Percentiles rank a stretch among this genome's conserved stretches.
Evolutionary conservation across 2,329 filamentous ascomycete species (phyloP).

Genomic region (Chaetomium globosum): DNA sequence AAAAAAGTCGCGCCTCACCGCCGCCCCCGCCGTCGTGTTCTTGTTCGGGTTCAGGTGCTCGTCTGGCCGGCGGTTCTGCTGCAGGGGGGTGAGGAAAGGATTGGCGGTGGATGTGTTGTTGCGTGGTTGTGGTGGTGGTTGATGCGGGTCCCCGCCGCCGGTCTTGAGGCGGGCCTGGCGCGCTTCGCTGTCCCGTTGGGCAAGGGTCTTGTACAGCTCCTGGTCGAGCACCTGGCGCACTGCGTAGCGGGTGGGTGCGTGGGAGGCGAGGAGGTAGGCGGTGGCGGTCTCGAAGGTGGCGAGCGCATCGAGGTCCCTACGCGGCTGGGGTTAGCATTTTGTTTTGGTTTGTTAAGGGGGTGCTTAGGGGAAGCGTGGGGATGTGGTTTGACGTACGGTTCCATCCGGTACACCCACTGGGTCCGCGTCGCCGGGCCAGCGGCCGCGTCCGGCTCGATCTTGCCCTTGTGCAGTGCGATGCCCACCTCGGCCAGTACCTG

Average conservation of each 20-base stretch:
- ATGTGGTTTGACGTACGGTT: slow-evolving; percentile 60
- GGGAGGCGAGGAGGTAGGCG: slow-evolving; percentile 56
- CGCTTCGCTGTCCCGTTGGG: slow-evolving; percentile 65
- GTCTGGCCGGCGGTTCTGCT: neutral
- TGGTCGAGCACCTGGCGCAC: slow-evolving; percentile 91
- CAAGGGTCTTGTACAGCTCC: slow-evolving; percentile 76
- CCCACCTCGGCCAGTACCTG: slow-evolving; percentile 81
- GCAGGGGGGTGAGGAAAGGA: neutral
- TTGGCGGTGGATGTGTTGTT: neutral
- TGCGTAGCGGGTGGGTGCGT: slow-evolving; percentile 82
- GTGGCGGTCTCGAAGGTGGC: slow-evolving; percentile 71
- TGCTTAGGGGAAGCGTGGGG: too few species aligned
- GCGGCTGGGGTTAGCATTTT: neutral
- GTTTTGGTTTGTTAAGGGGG: neutral
- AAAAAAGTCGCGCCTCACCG: slow-evolving; percentile 80
- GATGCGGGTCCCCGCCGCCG: slow-evolving; percentile 36
- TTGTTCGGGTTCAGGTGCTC: slow-evolving; percentile 21
- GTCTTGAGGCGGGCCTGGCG: slow-evolving; percentile 64
- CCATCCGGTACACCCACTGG: slow-evolving; percentile 89
- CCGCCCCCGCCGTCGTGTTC: slow-evolving; percentile 38
- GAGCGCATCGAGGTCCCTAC: slow-evolving; percentile 73
- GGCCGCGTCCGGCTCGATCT: slow-evolving; percentile 66
- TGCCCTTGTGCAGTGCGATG: slow-evolving; percentile 76
- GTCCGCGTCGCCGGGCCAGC: slow-evolving; percentile 55
- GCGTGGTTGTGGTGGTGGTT: neutral